Evolutionary conservation across 768 basidiomycete species (phyloP).

Genomic region (Leccinum variicolor): DNA sequence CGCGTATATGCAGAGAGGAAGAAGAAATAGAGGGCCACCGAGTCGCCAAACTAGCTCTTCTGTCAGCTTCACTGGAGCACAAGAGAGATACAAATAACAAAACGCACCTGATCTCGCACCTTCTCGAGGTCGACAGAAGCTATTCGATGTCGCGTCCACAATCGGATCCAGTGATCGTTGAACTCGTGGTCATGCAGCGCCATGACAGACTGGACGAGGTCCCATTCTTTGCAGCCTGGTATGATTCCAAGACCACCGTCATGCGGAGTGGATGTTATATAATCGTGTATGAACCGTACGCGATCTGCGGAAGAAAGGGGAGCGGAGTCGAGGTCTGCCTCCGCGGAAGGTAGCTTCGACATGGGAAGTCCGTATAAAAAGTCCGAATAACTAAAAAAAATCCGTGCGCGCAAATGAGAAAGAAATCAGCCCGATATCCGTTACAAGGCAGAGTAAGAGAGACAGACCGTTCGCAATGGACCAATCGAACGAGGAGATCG

Average conservation of each 20-base stretch:
- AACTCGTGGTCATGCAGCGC: conserved; percentile 81
- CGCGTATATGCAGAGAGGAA: conserved; percentile 85
- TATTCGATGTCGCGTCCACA: conserved; percentile 67
- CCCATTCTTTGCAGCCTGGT: conserved; percentile 69
- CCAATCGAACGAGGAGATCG: conserved; percentile 57
- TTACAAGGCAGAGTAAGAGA: not conserved
- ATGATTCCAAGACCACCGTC: conserved; percentile 87
- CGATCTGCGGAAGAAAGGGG: conserved; percentile 69
- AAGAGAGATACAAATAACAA: not conserved
- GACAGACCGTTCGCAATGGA: conserved; percentile 71
- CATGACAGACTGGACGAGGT: conserved; percentile 77
- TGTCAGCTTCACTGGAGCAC: not conserved
- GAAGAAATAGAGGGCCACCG: conserved; percentile 83
- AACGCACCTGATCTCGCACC: conserved; percentile 68
- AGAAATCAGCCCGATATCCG: not conserved
- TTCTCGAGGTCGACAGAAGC: conserved; percentile 62
- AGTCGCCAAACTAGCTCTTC: conserved; percentile 63
- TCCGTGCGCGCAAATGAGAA: not conserved
- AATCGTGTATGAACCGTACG: conserved; percentile 73
- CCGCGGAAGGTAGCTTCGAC: conserved; percentile 39
- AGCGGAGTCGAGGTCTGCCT: conserved; percentile 41
- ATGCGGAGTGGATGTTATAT: conserved; percentile 62
- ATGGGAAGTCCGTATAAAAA: conserved; percentile 74
- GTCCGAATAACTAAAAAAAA: conserved; percentile 56
- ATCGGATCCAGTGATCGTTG: conserved; percentile 74